A percentile compares a stretch with the other conserved stretches of the same genome.
Conservation (phyloP, 306 rosid species). For the Dryas octopetala region DNA sequence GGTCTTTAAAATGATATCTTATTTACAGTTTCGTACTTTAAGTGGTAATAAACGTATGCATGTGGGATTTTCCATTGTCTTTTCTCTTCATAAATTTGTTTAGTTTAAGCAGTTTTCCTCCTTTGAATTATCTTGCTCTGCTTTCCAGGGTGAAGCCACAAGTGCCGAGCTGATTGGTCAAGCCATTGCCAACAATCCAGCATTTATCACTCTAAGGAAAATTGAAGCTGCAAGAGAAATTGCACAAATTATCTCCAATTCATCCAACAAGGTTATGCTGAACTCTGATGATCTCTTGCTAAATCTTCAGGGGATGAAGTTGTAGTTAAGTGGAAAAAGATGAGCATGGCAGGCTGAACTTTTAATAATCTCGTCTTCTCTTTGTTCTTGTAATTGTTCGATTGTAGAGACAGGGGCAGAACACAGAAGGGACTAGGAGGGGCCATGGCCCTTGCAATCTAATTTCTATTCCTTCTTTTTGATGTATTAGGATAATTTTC, state of each 20-base stretch:
- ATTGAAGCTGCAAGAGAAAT: slow-evolving; percentile 94
- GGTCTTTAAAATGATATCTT: too few species aligned
- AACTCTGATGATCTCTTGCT: slow-evolving; percentile 66
- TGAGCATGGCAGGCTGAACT: slow-evolving; percentile 5
- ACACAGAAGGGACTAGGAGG: too few species aligned
- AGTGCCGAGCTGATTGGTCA: slow-evolving; percentile 82
- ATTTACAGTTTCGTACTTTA: too few species aligned
- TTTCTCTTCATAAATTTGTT: too few species aligned
- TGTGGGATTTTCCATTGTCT: too few species aligned
- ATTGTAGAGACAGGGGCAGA: background rate
- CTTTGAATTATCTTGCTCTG: background rate
- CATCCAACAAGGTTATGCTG: slow-evolving; percentile 67
- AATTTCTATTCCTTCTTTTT: too few species aligned
- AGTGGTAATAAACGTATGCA: too few species aligned
- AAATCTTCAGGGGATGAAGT: slow-evolving; percentile 59
- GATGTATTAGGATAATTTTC: too few species aligned
- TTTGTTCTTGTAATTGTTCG: background rate
- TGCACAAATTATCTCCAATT: slow-evolving; percentile 55
- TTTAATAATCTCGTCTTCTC: background rate
- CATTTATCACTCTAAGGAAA: slow-evolving; percentile 76
- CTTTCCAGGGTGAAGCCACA: slow-evolving; percentile 74
- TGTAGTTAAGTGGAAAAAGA: slow-evolving; percentile 45
- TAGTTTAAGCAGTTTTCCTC: background rate
- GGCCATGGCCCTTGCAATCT: too few species aligned
- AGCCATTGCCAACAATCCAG: slow-evolving; percentile 84